Percentiles rank a stretch among this genome's conserved stretches.
Evolutionary conservation across 352 stramenopile genomes (phyloP).

Genomic region (Globisporangium heterothallicum): DNA sequence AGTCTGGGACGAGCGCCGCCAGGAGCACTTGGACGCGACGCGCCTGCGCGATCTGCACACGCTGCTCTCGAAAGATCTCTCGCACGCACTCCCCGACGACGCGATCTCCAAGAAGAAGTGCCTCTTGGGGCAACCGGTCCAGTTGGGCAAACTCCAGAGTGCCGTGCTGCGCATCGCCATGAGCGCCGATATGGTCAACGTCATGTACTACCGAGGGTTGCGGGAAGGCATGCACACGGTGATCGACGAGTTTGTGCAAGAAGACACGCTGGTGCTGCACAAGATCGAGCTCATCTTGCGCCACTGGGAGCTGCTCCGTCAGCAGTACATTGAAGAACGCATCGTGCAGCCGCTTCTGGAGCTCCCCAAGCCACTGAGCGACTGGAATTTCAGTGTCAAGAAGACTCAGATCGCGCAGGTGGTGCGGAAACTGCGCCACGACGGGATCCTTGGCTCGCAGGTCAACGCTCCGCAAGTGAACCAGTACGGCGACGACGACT

Average conservation of each 20-base stretch:
- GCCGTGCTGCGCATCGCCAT: conserved; percentile 82
- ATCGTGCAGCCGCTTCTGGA: conserved; percentile 28
- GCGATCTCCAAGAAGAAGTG: conserved; percentile 48
- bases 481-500: conserved; percentile 24
- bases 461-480: conserved; percentile 7
- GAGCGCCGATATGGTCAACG: conserved; percentile 84
- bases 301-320: conserved; percentile 60
- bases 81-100: conserved; percentile 37
- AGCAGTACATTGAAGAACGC: conserved; percentile 56
- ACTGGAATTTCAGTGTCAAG: conserved; percentile 76
- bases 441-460: conserved; percentile 30
- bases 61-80: conserved; percentile 70
- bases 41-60: conserved; percentile 62
- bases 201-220: conserved; percentile 39
- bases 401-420: conserved; percentile 51
- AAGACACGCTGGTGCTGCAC: conserved; percentile 52
- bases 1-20: conserved; percentile 35
- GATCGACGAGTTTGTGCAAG: conserved; percentile 34
- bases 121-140: conserved; percentile 77
- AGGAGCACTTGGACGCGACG: conserved; percentile 35
- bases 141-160: conserved; percentile 52
- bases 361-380: conserved; percentile 46
- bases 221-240: conserved; percentile 23
- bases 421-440: conserved; percentile 49
- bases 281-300: conserved; percentile 70